Percentiles rank a stretch among this genome's conserved stretches.
Conservation (phyloP, 441 rosid genomes). For the Populus trichocarpa region DNA sequence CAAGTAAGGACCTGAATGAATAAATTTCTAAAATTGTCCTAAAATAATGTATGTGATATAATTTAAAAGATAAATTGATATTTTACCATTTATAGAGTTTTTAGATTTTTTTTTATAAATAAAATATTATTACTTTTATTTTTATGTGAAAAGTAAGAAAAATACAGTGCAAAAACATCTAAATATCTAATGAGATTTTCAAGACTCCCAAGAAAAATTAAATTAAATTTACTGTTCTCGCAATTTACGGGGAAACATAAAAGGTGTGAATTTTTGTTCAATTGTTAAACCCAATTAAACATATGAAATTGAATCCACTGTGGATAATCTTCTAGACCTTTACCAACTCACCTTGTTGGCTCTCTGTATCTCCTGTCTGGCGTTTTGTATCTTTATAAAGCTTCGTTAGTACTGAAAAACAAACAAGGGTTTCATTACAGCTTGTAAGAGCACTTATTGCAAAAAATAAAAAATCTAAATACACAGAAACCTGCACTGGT, state of each 20-base stretch:
- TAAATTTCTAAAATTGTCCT: too few relatives aligned
- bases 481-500: not conserved
- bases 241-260: too few relatives aligned
- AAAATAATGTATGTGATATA: too few relatives aligned
- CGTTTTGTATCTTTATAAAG: not conserved
- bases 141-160: too few relatives aligned
- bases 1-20: too few relatives aligned
- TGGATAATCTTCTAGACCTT: not conserved
- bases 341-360: conserved; percentile 5
- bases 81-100: too few relatives aligned
- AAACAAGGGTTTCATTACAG: not conserved
- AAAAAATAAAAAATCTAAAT: not conserved
- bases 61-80: too few relatives aligned
- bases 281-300: not conserved
- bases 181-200: too few relatives aligned
- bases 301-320: not conserved
- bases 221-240: too few relatives aligned
- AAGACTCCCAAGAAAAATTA: too few relatives aligned
- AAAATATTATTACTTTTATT: too few relatives aligned
- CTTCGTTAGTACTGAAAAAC: not conserved
- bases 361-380: conserved; percentile 5
- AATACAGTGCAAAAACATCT: not conserved
- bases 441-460: not conserved
- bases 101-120: too few relatives aligned
- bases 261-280: not conserved